phyloP scores from a whole-genome alignment of 306 rosid species.

The Casuarina equisetifolia region DNA sequence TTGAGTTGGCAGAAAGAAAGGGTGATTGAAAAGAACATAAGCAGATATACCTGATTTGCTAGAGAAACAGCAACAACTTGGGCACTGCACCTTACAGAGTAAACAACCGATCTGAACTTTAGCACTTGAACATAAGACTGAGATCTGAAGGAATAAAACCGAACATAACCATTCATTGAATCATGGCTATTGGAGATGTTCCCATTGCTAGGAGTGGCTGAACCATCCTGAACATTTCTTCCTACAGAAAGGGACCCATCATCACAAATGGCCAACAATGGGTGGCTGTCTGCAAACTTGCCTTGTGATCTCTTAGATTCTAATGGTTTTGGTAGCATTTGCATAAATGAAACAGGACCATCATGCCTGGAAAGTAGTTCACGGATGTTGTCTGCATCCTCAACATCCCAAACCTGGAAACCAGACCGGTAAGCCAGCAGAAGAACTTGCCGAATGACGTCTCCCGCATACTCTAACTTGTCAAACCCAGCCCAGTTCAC shows the following conservation, averaged over 20 bases:
- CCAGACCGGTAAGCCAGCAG: constrained; percentile 87
- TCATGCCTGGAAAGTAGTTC: constrained; percentile 80
- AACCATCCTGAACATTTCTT: constrained; percentile 50
- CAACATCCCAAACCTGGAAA: constrained; percentile 98
- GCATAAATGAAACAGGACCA: constrained; percentile 85
- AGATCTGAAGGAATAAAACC: constrained; percentile 80
- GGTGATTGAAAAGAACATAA: constrained; percentile 1
- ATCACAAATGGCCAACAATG: constrained; percentile 71
- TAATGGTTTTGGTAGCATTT: constrained; percentile 83
- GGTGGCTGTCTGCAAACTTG: constrained; percentile 68
- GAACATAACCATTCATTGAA: constrained; percentile 54
- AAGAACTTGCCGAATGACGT: constrained; percentile 59
- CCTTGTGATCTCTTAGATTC: constrained; percentile 59
- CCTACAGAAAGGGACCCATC: constrained; percentile 67
- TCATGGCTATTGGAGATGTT: constrained; percentile 55
- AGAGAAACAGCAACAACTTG: constrained; percentile 80
- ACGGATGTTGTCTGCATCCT: constrained; percentile 81
- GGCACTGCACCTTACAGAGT: constrained; percentile 87
- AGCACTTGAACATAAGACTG: constrained; percentile 78
- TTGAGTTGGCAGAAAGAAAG: constrained; percentile 8
- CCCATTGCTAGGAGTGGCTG: constrained; percentile 43
- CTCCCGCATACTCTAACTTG: constrained; percentile 75
- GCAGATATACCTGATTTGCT: constrained; percentile 70
- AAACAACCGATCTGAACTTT: constrained; percentile 85
- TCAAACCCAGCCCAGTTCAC: constrained; percentile 97